These are phyloP conservation scores for grape (Vitis vinifera) DNA, from an alignment of 164 flowering plant species.

Conservation along the genomic window ASM3070453v1 NC_081814.1:10291501-10292000, in stretches of 20 bases:
- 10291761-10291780: constrained; percentile 90
- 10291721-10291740: constrained; percentile 65
- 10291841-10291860: constrained; percentile 82
- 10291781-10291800: constrained; percentile 89
- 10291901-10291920: constrained; percentile 75
- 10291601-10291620: constrained; percentile 24
- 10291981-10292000: background rate
- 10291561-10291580: constrained; percentile 2
- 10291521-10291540: constrained; percentile 35
- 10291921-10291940: constrained; percentile 47
- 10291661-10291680: constrained; percentile 66
- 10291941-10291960: constrained; percentile 36
- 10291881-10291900: constrained; percentile 89
- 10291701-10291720: constrained; percentile 77
- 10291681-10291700: constrained; percentile 74
- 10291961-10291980: background rate
- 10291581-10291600: constrained; percentile 11
- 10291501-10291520: constrained; percentile 40
- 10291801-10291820: constrained; percentile 87
- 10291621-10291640: constrained; percentile 41
- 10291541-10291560: constrained; percentile 31
- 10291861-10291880: constrained; percentile 83
- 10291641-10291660: constrained; percentile 69
- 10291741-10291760: constrained; percentile 66
- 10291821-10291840: constrained; percentile 73